Conservation (phyloP, 1,284 basidiomycete genomes). For the Pseudozyma hubeiensis region DNA sequence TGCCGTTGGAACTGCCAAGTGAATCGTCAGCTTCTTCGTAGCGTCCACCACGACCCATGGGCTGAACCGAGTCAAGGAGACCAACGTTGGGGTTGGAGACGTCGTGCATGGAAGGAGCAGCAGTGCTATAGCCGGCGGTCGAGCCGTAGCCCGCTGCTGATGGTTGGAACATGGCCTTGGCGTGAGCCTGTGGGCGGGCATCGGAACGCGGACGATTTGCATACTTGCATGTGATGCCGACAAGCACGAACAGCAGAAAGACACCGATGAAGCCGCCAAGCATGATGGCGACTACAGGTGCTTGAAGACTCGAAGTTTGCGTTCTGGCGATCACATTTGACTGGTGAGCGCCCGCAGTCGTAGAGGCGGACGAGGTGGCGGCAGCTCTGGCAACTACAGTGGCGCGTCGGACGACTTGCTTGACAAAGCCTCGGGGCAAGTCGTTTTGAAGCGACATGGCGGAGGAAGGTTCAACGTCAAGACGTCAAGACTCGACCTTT, state of each 20-base stretch:
- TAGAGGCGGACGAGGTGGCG: slow-evolving; percentile 6
- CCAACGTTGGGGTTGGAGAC: slow-evolving; percentile 36
- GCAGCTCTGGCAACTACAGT: slow-evolving; percentile 24
- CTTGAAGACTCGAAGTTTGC: slow-evolving; percentile 38
- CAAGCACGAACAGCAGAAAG: slow-evolving; percentile 44
- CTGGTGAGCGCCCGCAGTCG: background rate
- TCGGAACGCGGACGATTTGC: slow-evolving; percentile 39
- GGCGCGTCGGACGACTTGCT: slow-evolving; percentile 41
- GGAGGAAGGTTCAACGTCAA: background rate
- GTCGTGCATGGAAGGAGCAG: slow-evolving; percentile 25
- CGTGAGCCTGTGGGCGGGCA: slow-evolving; percentile 9
- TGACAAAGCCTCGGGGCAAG: slow-evolving; percentile 42
- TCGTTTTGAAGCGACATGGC: slow-evolving; percentile 29
- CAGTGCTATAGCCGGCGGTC: slow-evolving; percentile 7
- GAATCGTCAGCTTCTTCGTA: slow-evolving; percentile 41
- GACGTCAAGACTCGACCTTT: background rate
- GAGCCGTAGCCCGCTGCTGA: slow-evolving; percentile 52
- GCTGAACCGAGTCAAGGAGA: slow-evolving; percentile 43
- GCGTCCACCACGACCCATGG: slow-evolving; percentile 50
- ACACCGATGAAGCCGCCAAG: slow-evolving; percentile 40
- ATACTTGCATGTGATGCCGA: slow-evolving; percentile 45
- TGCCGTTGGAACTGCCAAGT: slow-evolving; percentile 31
- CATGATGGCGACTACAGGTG: slow-evolving; percentile 33
- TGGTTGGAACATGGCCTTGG: slow-evolving; percentile 46
- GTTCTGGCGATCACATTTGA: slow-evolving; percentile 7